A percentile compares a stretch with the other conserved stretches of the same genome.
phyloP scores from a whole-genome alignment of 2,329 filamentous ascomycete genomes.

The Mycosphaerella sp. region DNA sequence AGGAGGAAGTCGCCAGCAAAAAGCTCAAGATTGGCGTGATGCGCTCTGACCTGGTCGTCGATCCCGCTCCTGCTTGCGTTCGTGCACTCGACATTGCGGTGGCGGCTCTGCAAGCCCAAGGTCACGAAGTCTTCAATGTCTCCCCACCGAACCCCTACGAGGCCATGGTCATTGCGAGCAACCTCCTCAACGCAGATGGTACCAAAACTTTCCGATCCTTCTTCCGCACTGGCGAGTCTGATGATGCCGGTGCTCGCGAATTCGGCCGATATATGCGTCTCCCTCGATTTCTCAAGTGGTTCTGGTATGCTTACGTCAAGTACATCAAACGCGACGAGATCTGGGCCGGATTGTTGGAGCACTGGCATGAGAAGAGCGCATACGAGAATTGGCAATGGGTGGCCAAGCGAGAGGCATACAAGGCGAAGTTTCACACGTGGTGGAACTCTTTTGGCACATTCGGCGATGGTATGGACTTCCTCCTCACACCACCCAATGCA shows the following conservation, averaged over 20 bases:
- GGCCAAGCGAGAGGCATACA: slow-evolving; percentile 67
- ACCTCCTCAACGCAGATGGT: slow-evolving; percentile 79
- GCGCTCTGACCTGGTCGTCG: slow-evolving; percentile 65
- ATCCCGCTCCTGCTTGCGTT: slow-evolving; percentile 76
- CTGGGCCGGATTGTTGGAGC: slow-evolving; percentile 69
- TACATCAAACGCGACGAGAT: slow-evolving; percentile 69
- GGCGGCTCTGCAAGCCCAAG: slow-evolving; percentile 59
- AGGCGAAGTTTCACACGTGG: slow-evolving; percentile 74
- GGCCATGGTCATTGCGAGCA: slow-evolving; percentile 67
- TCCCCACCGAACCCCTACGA: slow-evolving; percentile 55
- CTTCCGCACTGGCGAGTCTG: slow-evolving; percentile 69
- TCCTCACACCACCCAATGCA: slow-evolving; percentile 80
- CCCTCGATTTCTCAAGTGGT: slow-evolving; percentile 66
- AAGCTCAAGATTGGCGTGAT: slow-evolving; percentile 68
- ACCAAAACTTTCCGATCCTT: slow-evolving; percentile 71
- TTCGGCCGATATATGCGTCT: slow-evolving; percentile 68
- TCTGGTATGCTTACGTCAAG: slow-evolving; percentile 87
- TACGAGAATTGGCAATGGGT: slow-evolving; percentile 80
- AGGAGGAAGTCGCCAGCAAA: slow-evolving; percentile 56
- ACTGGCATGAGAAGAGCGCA: slow-evolving; percentile 67
- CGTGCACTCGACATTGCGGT: slow-evolving; percentile 68
- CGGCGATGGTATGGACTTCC: slow-evolving; percentile 56
- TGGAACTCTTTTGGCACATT: slow-evolving; percentile 58
- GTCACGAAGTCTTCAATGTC: slow-evolving; percentile 66
- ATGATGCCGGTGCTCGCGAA: slow-evolving; percentile 69